These are phyloP conservation scores for Paraphoma sp. DNA, from an alignment of 2,329 filamentous ascomycete species.

Conservation along the genomic window DNA sequence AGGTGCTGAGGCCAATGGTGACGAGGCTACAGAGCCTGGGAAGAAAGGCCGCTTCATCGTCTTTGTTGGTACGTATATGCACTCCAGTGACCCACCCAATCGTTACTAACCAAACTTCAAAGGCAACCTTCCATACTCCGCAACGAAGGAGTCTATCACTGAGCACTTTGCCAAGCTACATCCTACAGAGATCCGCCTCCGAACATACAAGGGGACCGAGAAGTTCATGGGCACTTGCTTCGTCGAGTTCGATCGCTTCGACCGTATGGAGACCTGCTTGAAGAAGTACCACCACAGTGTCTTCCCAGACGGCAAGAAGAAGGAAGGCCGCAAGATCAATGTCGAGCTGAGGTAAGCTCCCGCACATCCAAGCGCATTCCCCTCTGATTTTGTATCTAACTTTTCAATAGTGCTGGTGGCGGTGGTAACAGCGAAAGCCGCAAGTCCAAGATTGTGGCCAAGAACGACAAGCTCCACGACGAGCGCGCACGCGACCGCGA, in stretches of 20 bases:
- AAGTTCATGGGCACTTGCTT: slow-evolving; percentile 57
- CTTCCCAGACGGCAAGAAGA: slow-evolving; percentile 68
- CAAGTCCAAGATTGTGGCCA: slow-evolving; percentile 78
- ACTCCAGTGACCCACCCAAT: too few relatives aligned
- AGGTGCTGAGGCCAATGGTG: slow-evolving; percentile 23
- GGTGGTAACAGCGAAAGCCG: slow-evolving; percentile 78
- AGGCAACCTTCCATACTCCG: slow-evolving; percentile 89
- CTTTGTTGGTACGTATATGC: slow-evolving; percentile 68
- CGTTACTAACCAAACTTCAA: slow-evolving; percentile 19
- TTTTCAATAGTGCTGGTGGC: slow-evolving; percentile 71
- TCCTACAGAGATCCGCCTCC: slow-evolving; percentile 69
- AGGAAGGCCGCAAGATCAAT: slow-evolving; percentile 77
- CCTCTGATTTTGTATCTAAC: slow-evolving; percentile 5
- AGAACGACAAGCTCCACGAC: slow-evolving; percentile 85
- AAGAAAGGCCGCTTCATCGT: slow-evolving; percentile 72
- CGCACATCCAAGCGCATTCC: neutral
- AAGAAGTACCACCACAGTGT: slow-evolving; percentile 87
- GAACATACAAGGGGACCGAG: slow-evolving; percentile 45
- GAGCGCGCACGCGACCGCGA: slow-evolving; percentile 63
- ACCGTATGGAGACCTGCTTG: slow-evolving; percentile 91
- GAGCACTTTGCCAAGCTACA: slow-evolving; percentile 80
- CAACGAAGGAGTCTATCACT: slow-evolving; percentile 72
- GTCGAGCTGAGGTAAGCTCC: slow-evolving; percentile 80
- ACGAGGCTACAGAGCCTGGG: slow-evolving; percentile 16
- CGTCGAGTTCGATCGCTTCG: slow-evolving; percentile 85